Base-by-base conservation (phyloP, 805 yeast genomes). In the Alloascoidea africana region DNA sequence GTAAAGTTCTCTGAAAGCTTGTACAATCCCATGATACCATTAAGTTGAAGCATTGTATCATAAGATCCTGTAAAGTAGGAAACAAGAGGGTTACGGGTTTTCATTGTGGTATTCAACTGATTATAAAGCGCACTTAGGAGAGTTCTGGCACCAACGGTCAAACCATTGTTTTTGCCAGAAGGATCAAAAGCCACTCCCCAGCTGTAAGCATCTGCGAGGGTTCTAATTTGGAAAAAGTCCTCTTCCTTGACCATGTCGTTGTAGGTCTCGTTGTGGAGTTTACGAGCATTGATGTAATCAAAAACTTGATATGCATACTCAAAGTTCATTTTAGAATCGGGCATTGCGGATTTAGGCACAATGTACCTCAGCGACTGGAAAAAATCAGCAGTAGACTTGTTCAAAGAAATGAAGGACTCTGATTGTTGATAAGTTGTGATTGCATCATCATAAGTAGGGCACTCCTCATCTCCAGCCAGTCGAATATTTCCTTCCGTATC, bases 31-130 rank as follows among this genome's bases (percentile, higher is more conserved):
- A 62, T 35, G 18, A 62, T 39, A 38, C 60, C 63, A 35, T 51
- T 54, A 32, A 62, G 41, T 47, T 60, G 65, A 53, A 52, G 62
- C 60, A 66, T 63, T 38, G 56, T 57, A 49, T 62, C 61, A 53
- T 47, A 67, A 4, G 72, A 59, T 32, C 71, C 71, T 11, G 67
- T 63, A 45, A 59, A 52, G 46, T 61, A 62, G 48, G 58, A 55
- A 41, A 67, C 40, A 43, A 52, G 56, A 35, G 68, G 70, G 3
- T 58, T 41, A 14, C 34, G 23, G 2, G 41, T 35, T 16, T 45
- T 42, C 43, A 49, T 54, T 14, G 69, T 63, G 16, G 52, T 46
- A 48, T 60, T 60, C 41, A 67, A 50, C 41, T 56, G 57, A 16
- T 43, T 38, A 19, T 47, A 40, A 23, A 60, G 54, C 18, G 56